Base-by-base conservation (phyloP, 495 filamentous ascomycete species). In the Trichoderma erinaceum region DNA sequence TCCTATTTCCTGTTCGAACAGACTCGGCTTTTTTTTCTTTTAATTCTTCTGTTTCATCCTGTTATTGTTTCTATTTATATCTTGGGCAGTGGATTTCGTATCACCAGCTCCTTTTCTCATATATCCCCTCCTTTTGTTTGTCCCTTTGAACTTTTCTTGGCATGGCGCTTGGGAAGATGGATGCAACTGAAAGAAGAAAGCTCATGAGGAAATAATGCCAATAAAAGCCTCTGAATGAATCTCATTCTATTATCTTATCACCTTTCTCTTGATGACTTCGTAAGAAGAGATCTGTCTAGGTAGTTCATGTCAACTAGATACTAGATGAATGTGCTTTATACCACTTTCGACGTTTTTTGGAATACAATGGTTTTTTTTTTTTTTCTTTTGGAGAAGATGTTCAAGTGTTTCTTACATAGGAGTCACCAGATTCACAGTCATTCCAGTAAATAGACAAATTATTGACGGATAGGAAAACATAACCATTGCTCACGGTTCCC, bases 61-160 rank as follows among this genome's bases (percentile, higher is more conserved):
- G 4, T 7, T 48, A 5, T n/a, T 43, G 10, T 41, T n/a, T 21
- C 29, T 16, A 0, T 65, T 38, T 38, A 12, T 15, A 46, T 46
- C 43, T 46, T 5, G 43, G 12, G 43, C 43, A 15, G 43, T 46
- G 18, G 43, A 46, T 46, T 18, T 23, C 10, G 29, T 56, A 10
- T 6, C 21, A 56, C n/a, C 21, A 7, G 16, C 50, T 21, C 21
- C n/a, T 23, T 23, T 56, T 56, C 21, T 56, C 5, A 11, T 56
- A 48, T 48, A 48, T 48, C 44, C 44, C 44, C 50, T 46, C n/a
- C 50, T 21, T 56, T 56, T 56, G 16, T 56, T 56, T 25, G n/a
- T 64, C 23, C 16, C 41, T 64, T 64, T 23, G 2, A 1, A 8
- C 3, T 8, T 21, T n/a, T 23, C 10, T 25, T 25, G 16, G 50